phyloP scores from a whole-genome alignment of 768 basidiomycete species.

The Glaciozyma martinii region DNA sequence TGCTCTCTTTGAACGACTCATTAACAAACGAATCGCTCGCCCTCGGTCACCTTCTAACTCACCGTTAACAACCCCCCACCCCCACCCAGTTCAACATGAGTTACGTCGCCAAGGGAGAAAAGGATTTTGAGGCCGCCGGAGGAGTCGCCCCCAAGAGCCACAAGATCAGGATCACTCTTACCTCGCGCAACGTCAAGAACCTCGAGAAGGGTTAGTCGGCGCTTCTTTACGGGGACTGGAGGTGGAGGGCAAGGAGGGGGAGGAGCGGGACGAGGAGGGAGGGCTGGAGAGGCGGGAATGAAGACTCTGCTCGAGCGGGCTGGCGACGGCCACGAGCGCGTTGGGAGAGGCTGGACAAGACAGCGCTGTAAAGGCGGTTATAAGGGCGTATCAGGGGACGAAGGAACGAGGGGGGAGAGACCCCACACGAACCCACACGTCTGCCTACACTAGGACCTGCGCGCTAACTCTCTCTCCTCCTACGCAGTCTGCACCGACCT shows the following conservation, averaged over 20 bases:
- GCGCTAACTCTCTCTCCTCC: background rate
- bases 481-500: constrained; percentile 83
- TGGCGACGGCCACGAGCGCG: background rate
- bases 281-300: background rate
- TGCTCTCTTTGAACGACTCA: background rate
- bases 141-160: constrained; percentile 85
- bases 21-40: background rate
- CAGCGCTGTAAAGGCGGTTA: no score
- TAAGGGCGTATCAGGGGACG: no score
- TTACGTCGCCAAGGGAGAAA: constrained; percentile 98
- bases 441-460: background rate
- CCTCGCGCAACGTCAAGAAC: constrained; percentile 94
- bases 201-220: constrained; percentile 80
- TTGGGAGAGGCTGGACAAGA: background rate
- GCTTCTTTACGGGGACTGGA: background rate
- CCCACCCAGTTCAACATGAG: constrained; percentile 44
- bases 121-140: constrained; percentile 78
- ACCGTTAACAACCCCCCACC: background rate
- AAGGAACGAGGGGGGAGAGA: no score
- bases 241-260: background rate
- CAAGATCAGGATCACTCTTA: constrained; percentile 98
- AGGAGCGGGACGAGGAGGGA: background rate
- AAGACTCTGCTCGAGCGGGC: background rate
- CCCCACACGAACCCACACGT: background rate
- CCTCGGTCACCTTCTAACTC: constrained; percentile 1